Evolutionary conservation across 2,329 filamentous ascomycete species (phyloP), one percentile per base, ranked within the genome.

Genomic region (Talaromyces sp.): DNA sequence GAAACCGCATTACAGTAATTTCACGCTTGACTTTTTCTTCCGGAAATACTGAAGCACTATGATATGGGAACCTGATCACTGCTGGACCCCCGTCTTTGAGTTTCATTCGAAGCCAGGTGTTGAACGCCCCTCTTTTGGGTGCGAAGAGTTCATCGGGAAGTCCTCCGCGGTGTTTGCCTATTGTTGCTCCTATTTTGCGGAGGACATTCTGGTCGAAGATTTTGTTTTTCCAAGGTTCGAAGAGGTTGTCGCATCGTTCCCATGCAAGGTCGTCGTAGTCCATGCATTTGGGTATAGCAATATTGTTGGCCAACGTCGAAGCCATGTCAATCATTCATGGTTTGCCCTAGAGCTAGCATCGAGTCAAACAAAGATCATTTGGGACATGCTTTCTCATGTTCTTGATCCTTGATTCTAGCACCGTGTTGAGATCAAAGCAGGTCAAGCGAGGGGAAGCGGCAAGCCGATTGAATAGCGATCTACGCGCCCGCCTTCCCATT

Each of bases 21-120:
- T 71, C 69, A 58, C 61, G 58, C 34, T 61, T 58, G 19, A 72
- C 64, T 66, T 74, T 72, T 34, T 73, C 72, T 66, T 75, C 69
- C 1, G 66, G 69, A 66, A 74, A 72, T 64, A 72, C 66, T 0
- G 63, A 34, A 8, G 22, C 51, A 0, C 71, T 70, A 7, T 69
- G 69, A 5, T 65, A 15, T 15, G 70, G 70, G 43, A 73, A 71
- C 3, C 71, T 64, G 7, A 74, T 69, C 11, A 74, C 27, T 8
- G 68, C 68, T 17, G 27, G 43, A 25, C 25, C 29, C 1, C 61
- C 61, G 27, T 70, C 63, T 2, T 53, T 38, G 36, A 70, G 74
- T n/a, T 58, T 64, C 68, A 73, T 70, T 15, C 64, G 47, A 31
- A 72, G 67, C 10, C 56, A 67, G n/a, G 66, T 58, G 47, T 73